A percentile compares a stretch with the other conserved stretches of the same genome.
Evolutionary conservation across 2,329 filamentous ascomycete species (phyloP).

Genomic region (Didymella exigua): DNA sequence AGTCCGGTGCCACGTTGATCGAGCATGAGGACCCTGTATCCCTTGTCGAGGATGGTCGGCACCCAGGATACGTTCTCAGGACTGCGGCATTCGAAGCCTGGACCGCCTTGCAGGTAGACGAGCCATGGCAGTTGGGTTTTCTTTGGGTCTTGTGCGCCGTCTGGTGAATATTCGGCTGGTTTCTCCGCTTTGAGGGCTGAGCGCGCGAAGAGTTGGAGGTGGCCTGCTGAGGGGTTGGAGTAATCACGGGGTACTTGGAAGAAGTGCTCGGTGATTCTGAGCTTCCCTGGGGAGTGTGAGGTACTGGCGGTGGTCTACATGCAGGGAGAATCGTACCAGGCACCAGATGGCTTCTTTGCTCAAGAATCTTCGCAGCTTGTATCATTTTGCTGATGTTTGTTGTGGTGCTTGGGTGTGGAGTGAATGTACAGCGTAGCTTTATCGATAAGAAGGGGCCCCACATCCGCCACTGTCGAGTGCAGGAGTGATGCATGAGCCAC

Average conservation of each 20-base stretch:
- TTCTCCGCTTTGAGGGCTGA: conserved; percentile 71
- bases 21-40: conserved; percentile 83
- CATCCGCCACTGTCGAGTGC: neutral
- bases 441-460: conserved; percentile 28
- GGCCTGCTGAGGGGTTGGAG: conserved; percentile 62
- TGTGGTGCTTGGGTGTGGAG: conserved; percentile 8
- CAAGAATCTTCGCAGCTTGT: conserved; percentile 54
- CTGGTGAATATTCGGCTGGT: conserved; percentile 55
- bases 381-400: conserved; percentile 40
- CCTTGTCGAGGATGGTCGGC: conserved; percentile 72
- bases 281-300: conserved; percentile 62
- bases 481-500: neutral
- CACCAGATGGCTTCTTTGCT: conserved; percentile 53
- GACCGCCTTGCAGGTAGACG: conserved; percentile 83
- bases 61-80: conserved; percentile 77
- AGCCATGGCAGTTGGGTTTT: conserved; percentile 63
- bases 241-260: conserved; percentile 88
- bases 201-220: conserved; percentile 77
- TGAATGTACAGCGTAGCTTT: conserved; percentile 17
- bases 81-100: conserved; percentile 75
- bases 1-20: conserved; percentile 91
- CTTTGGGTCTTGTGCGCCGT: conserved; percentile 59
- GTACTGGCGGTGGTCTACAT: neutral
- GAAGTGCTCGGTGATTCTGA: conserved; percentile 79
- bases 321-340: conserved; percentile 43